phyloP scores from a whole-genome alignment of 441 rosid species.

The Aquilaria agallochum region DNA sequence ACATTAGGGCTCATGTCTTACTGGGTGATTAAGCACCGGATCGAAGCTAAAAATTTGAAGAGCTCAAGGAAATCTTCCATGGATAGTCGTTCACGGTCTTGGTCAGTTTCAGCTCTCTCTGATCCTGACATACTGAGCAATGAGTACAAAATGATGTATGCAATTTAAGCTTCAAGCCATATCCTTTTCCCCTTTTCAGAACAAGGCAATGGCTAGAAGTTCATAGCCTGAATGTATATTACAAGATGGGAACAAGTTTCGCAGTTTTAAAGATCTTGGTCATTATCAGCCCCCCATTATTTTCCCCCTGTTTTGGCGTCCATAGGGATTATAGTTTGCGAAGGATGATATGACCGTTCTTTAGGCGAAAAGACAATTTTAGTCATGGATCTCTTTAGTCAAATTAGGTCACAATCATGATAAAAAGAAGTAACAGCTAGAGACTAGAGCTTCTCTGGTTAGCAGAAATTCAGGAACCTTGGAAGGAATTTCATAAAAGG shows the following conservation, averaged over 20 bases:
- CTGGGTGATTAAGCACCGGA: constrained; percentile 79
- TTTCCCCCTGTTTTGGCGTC: too few species aligned
- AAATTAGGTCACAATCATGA: too few species aligned
- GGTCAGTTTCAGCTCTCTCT: constrained; percentile 48
- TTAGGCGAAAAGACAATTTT: too few species aligned
- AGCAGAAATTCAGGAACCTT: too few species aligned
- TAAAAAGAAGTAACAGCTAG: too few species aligned
- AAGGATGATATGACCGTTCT: too few species aligned
- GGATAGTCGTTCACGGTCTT: constrained; percentile 57
- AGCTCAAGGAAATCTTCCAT: constrained; percentile 55
- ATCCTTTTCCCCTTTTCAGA: constrained; percentile 1
- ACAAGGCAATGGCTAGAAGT: neutral
- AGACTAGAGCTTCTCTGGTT: too few species aligned
- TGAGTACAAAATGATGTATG: constrained; percentile 86
- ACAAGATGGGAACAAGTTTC: constrained; percentile 2
- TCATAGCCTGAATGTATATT: constrained; percentile 20
- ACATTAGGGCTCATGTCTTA: constrained; percentile 86
- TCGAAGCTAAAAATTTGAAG: constrained; percentile 69
- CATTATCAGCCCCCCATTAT: neutral
- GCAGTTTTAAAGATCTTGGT: neutral
- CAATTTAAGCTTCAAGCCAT: constrained; percentile 35
- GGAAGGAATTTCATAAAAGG: too few species aligned
- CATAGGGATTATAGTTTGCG: too few species aligned
- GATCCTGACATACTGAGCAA: constrained; percentile 69
- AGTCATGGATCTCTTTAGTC: too few species aligned